Base-by-base conservation (phyloP, 2,329 filamentous ascomycete genomes). In the Neospermospora avenae region DNA sequence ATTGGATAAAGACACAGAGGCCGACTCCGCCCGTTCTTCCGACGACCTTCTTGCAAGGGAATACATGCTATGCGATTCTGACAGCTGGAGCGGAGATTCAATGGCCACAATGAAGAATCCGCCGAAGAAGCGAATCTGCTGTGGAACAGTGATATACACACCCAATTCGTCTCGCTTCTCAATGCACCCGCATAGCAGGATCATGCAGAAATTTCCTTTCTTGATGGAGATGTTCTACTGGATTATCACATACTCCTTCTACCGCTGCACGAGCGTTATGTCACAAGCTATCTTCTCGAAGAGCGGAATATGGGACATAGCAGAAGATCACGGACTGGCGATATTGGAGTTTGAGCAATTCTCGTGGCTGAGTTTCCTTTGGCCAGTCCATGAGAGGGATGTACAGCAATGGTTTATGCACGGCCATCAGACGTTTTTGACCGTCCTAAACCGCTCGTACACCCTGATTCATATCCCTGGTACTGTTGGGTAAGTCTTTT, bases 171-270 rank as follows among this genome's bases (percentile, higher is more conserved):
- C 81, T 3, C 79, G 82, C n/a, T 89, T 86, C 72, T 77, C 80
- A 41, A 77, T 81, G 61, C 74, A 87, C 69, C 71, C 81, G 52
- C 85, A 88, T 71, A 86, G 82, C 62, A 78, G 84, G 25, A 78
- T 88, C 58, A 76, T 89, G 60, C 82, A 87, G 70, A 86, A 85
- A 69, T 88, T 84, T 66, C 83, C 84, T 0, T 87, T 87, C 69
- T 69, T 87, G 66, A 80, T 86, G 58, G 84, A 87, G 70, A 86
- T 87, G 82, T 84, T 87, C 68, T 87, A 87, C 72, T 87, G 85
- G 84, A 77, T 82, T 52, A 78, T 87, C 63, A 86, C 70, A 2
- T 71, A 73, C 46, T 67, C 69, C 1, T 69, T 69, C 31, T 74
- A 73, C 45, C 65, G 67, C 35, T 68, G 63, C 45, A 69, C 71